A percentile compares a stretch with the other conserved stretches of the same genome.
Evolutionary conservation across 768 basidiomycete genomes (phyloP).

Genomic region (Tylopilus balloui): DNA sequence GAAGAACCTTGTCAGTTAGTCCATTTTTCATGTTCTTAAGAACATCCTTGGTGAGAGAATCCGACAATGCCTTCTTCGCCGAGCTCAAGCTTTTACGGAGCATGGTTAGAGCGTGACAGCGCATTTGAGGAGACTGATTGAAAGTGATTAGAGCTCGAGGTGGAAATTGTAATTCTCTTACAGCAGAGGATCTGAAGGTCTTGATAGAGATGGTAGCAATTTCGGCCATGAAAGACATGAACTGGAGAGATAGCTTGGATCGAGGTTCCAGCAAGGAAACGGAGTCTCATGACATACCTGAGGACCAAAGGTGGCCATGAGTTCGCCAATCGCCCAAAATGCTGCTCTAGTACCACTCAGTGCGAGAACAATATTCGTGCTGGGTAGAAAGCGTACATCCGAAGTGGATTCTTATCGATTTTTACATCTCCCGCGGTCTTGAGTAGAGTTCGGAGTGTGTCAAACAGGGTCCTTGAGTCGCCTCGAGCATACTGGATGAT

Average conservation of each 20-base stretch:
- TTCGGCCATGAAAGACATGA: conserved; percentile 95
- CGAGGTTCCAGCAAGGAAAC: neutral
- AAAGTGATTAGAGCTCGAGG: conserved; percentile 5
- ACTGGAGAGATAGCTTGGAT: conserved; percentile 40
- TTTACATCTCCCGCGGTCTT: conserved; percentile 74
- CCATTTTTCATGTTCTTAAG: conserved; percentile 75
- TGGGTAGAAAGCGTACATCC: conserved; percentile 49
- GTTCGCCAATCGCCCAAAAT: conserved; percentile 81
- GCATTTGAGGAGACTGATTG: conserved; percentile 68
- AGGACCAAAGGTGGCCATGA: conserved; percentile 80
- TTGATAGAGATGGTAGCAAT: conserved; percentile 63
- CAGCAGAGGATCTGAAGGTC: conserved; percentile 67
- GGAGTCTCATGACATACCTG: conserved; percentile 52
- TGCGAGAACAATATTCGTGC: neutral
- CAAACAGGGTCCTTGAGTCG: conserved; percentile 82
- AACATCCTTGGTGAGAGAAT: conserved; percentile 73
- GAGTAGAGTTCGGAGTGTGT: conserved; percentile 74
- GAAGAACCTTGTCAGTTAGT: conserved; percentile 75
- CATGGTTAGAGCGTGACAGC: conserved; percentile 73
- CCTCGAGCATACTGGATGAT: conserved; percentile 69
- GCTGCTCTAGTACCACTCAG: conserved; percentile 53
- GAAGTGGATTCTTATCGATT: conserved; percentile 57
- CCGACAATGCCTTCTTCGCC: conserved; percentile 81
- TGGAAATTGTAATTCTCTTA: conserved; percentile 34
- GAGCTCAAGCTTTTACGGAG: conserved; percentile 76